phyloP scores from a whole-genome alignment of 352 stramenopile species.

The Phytophthora rubi region DNA sequence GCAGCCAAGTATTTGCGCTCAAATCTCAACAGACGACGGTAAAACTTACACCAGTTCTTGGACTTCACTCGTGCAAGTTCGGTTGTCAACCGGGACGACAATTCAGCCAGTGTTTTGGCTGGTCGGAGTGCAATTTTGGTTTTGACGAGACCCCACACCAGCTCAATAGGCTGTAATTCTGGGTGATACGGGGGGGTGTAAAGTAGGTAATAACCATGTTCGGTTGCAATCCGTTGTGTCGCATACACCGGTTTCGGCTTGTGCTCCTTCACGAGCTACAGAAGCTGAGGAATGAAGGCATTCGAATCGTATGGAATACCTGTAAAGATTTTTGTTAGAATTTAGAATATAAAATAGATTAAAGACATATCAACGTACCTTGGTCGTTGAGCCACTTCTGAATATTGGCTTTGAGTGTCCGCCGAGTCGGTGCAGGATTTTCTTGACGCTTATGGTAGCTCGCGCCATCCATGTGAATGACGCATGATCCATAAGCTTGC shows the following conservation, averaged over 20 bases:
- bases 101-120: not conserved
- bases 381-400: no score
- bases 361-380: not conserved
- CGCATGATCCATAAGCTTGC: no score
- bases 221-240: not conserved
- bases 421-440: no score
- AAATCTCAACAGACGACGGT: not conserved
- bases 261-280: not conserved
- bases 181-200: not conserved
- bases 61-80: not conserved
- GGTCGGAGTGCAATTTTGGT: not conserved
- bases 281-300: not conserved
- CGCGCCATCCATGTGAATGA: no score
- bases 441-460: no score
- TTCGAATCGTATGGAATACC: not conserved
- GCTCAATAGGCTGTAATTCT: not conserved
- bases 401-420: no score
- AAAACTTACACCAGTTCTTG: not conserved
- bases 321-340: not conserved
- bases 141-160: not conserved
- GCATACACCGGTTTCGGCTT: not conserved
- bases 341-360: not conserved
- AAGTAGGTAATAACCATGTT: not conserved
- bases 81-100: not conserved
- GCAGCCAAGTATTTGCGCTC: not conserved